phyloP scores from a whole-genome alignment of 1,284 basidiomycete genomes.

The Pholiota adiposa region DNA sequence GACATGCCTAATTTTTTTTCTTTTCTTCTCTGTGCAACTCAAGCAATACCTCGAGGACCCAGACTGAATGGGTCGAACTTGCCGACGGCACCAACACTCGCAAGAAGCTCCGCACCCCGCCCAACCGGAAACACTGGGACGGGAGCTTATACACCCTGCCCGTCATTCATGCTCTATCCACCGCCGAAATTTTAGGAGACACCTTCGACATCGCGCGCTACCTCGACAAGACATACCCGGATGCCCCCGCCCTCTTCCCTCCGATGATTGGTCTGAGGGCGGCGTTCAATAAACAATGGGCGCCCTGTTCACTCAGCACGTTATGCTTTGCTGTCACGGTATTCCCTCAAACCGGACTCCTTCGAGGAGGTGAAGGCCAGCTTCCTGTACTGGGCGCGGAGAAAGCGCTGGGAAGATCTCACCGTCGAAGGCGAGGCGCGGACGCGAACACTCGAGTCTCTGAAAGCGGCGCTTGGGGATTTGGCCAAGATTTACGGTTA shows the following conservation, averaged over 20 bases:
- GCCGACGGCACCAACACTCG: slow-evolving; percentile 38
- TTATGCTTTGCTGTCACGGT: neutral
- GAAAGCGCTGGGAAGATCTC: neutral
- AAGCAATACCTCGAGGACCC: slow-evolving; percentile 63
- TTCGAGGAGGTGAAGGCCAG: neutral
- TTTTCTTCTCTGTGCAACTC: slow-evolving; percentile 45
- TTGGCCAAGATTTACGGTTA: neutral
- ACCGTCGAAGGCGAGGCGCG: neutral
- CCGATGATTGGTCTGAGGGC: neutral
- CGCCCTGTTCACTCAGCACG: neutral
- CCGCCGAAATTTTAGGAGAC: slow-evolving; percentile 40
- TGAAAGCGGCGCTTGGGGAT: neutral
- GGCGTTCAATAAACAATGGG: neutral
- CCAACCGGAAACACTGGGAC: neutral
- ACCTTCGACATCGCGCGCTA: slow-evolving; percentile 46
- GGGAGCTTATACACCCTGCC: slow-evolving; percentile 38
- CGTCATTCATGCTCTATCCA: slow-evolving; percentile 36
- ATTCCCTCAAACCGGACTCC: neutral
- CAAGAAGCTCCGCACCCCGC: slow-evolving; percentile 33
- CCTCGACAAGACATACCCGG: slow-evolving; percentile 49
- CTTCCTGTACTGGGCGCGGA: neutral
- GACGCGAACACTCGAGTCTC: neutral
- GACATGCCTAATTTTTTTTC: neutral
- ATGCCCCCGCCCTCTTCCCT: slow-evolving; percentile 4
- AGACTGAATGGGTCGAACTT: slow-evolving; percentile 42